These are phyloP conservation scores for Colletotrichum sp. DNA, from an alignment of 2,329 filamentous ascomycete genomes.

Conservation along the genomic window DNA sequence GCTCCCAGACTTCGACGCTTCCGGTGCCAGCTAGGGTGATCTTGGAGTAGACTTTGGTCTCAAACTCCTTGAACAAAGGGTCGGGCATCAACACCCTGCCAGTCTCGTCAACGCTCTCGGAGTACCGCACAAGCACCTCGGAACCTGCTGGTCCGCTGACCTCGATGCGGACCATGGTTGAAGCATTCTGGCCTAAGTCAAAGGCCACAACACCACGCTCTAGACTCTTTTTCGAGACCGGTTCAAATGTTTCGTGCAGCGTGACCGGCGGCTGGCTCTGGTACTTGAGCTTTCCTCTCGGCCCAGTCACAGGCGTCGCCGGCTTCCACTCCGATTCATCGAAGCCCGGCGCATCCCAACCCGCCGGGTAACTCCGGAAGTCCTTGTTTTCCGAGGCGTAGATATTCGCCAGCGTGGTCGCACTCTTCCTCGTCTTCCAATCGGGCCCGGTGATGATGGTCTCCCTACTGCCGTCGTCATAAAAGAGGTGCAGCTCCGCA, in stretches of 20 bases:
- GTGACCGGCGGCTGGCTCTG: slow-evolving; percentile 43
- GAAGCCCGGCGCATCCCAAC: slow-evolving; percentile 34
- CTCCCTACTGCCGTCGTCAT: slow-evolving; percentile 39
- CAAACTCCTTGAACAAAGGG: slow-evolving; percentile 38
- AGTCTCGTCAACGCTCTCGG: slow-evolving; percentile 28
- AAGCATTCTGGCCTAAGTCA: slow-evolving; percentile 28
- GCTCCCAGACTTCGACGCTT: slow-evolving; percentile 36
- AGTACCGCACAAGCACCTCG: slow-evolving; percentile 26
- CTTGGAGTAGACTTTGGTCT: slow-evolving; percentile 41
- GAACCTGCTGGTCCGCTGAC: slow-evolving; percentile 23
- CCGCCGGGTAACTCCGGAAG: slow-evolving; percentile 33
- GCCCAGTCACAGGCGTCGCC: slow-evolving; percentile 42
- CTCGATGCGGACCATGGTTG: slow-evolving; percentile 27
- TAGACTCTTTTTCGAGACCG: slow-evolving; percentile 23
- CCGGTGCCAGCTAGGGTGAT: slow-evolving; percentile 35
- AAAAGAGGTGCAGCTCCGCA: slow-evolving; percentile 40
- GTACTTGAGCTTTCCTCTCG: slow-evolving; percentile 40
- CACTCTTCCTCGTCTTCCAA: slow-evolving; percentile 42
- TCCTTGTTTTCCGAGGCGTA: slow-evolving; percentile 45
- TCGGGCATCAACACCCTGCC: slow-evolving; percentile 43
- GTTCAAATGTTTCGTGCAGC: slow-evolving; percentile 39
- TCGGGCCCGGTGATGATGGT: slow-evolving; percentile 38
- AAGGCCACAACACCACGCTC: slow-evolving; percentile 23
- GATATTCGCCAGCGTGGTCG: slow-evolving; percentile 43
- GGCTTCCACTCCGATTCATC: slow-evolving; percentile 30